Evolutionary conservation across 352 stramenopile species (phyloP).

Genomic region (Globisporangium middletonii): DNA sequence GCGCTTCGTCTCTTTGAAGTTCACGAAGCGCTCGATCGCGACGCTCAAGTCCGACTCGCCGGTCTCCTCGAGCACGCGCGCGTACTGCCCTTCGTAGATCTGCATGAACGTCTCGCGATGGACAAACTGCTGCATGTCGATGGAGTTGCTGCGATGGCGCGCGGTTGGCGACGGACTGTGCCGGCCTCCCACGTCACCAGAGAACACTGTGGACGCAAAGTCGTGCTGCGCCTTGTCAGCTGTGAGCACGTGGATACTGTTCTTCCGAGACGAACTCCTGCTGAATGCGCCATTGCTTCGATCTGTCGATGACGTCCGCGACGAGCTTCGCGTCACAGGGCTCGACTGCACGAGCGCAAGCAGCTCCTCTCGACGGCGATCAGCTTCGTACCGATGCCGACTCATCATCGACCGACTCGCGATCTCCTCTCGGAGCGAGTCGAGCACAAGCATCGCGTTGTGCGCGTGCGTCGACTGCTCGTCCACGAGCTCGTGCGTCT

Average conservation of each 20-base stretch:
- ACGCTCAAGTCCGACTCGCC: constrained; percentile 40
- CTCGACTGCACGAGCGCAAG: constrained; percentile 37
- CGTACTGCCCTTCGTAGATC: constrained; percentile 57
- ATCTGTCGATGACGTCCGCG: background rate
- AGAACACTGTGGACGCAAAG: background rate
- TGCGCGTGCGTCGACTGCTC: constrained; percentile 21
- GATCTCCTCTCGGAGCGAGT: constrained; percentile 44
- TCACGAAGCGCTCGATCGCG: constrained; percentile 43
- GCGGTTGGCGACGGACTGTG: background rate
- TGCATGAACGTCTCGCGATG: constrained; percentile 49
- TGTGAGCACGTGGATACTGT: constrained; percentile 1
- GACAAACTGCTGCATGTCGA: constrained; percentile 19
- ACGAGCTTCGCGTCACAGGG: constrained; percentile 5
- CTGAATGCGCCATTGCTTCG: background rate
- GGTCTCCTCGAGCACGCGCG: constrained; percentile 39
- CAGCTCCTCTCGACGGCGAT: constrained; percentile 42
- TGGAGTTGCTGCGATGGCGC: constrained; percentile 18
- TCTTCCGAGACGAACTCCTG: background rate
- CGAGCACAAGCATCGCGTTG: constrained; percentile 28
- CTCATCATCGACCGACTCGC: constrained; percentile 32
- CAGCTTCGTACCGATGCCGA: constrained; percentile 32
- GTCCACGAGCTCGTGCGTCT: constrained; percentile 19
- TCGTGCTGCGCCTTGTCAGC: background rate
- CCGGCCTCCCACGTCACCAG: background rate
- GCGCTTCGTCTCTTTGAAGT: constrained; percentile 24